Evolutionary conservation across 1,284 basidiomycete genomes (phyloP).

Genomic region (Ceraceosorus guamensis): DNA sequence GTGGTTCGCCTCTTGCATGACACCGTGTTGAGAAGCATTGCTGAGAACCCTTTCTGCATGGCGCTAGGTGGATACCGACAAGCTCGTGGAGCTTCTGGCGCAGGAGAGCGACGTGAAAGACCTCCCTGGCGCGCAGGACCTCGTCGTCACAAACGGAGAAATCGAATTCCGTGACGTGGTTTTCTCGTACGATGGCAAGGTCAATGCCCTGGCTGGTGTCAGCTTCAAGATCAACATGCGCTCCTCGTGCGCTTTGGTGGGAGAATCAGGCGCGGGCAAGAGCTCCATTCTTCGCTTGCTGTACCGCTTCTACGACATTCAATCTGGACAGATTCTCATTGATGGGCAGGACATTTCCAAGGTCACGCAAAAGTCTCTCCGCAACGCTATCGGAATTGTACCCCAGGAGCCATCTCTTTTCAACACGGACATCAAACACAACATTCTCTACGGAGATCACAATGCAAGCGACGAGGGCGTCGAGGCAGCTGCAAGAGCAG

Average conservation of each 20-base stretch:
- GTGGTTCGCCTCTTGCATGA: too few species aligned
- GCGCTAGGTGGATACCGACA: conserved; percentile 56
- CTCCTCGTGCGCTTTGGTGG: conserved; percentile 38
- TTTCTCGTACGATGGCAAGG: conserved; percentile 63
- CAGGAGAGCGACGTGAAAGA: conserved; percentile 67
- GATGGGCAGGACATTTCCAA: conserved; percentile 79
- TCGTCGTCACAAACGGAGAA: conserved; percentile 64
- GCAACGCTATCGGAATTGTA: conserved; percentile 67
- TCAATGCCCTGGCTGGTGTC: conserved; percentile 65
- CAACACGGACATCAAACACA: conserved; percentile 62
- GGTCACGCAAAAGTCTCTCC: conserved; percentile 68
- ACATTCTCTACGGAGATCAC: conserved; percentile 39
- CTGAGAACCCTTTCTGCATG: background rate
- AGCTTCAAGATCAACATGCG: conserved; percentile 74
- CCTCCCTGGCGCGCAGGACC: conserved; percentile 64
- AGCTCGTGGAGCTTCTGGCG: conserved; percentile 47
- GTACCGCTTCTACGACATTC: conserved; percentile 81
- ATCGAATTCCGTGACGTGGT: conserved; percentile 63
- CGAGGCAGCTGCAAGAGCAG: conserved; percentile 37
- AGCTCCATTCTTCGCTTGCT: conserved; percentile 73
- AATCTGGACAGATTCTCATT: conserved; percentile 52
- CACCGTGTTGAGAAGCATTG: too few species aligned
- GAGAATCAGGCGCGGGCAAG: conserved; percentile 67
- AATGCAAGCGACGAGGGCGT: conserved; percentile 38
- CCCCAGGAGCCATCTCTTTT: conserved; percentile 57